Percentiles rank a stretch among this genome's conserved stretches.
phyloP scores from a whole-genome alignment of 1,284 basidiomycete species.

The Stygiomarasmius scandens region DNA sequence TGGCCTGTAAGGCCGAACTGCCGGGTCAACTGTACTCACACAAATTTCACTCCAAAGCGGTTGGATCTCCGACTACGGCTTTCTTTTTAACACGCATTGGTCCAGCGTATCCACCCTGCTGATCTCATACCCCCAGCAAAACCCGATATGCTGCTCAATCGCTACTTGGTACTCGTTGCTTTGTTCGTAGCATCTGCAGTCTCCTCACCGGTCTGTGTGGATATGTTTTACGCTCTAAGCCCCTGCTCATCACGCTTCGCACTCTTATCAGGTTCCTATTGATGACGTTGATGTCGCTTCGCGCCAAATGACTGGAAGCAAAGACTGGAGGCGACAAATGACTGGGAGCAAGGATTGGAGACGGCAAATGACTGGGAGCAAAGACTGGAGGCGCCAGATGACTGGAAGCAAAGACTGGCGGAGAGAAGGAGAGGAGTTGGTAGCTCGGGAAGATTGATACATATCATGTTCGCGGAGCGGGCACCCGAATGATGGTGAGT shows the following conservation, averaged over 20 bases:
- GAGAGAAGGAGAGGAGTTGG: background rate
- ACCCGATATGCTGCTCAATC: conserved; percentile 5
- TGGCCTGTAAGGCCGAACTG: background rate
- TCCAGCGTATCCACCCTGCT: background rate
- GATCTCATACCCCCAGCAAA: background rate
- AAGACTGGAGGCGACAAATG: background rate
- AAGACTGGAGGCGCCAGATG: conserved; percentile 3
- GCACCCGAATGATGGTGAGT: too few species aligned
- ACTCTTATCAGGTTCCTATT: background rate
- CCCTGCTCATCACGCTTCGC: background rate
- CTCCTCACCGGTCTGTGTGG: conserved; percentile 10
- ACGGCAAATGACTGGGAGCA: conserved; percentile 11
- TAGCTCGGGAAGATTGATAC: conserved; percentile 1
- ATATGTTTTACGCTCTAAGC: background rate
- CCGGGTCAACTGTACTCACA: background rate
- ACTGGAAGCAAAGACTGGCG: conserved; percentile 3
- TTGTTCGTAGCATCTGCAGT: conserved; percentile 12
- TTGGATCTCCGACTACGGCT: too few species aligned
- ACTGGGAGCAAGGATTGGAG: conserved; percentile 6
- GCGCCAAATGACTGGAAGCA: conserved; percentile 9
- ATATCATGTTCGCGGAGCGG: too few species aligned
- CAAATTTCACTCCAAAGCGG: background rate
- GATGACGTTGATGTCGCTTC: background rate
- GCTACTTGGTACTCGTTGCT: conserved; percentile 5
- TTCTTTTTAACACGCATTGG: background rate